Percentiles rank a stretch among this genome's conserved stretches.
Conservation (phyloP, 306 rosid species). For the Cicer bijugum region DNA sequence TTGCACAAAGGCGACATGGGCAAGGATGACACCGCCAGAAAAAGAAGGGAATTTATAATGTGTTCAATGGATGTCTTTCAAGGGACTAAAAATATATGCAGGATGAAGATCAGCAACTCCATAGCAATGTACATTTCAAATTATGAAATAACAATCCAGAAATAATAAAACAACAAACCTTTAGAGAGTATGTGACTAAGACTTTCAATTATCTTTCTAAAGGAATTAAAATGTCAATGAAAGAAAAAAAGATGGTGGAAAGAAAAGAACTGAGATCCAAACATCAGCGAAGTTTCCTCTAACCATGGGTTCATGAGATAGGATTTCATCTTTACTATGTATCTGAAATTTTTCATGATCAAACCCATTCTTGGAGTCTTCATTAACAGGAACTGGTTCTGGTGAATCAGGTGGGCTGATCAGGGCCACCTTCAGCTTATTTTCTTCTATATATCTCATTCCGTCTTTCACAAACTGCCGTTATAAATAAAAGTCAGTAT, state of each 20-base stretch:
- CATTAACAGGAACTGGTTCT: slow-evolving; percentile 59
- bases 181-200: slow-evolving; percentile 12
- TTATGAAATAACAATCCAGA: slow-evolving; percentile 29
- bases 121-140: slow-evolving; percentile 11
- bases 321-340: slow-evolving; percentile 48
- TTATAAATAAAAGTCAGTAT: slow-evolving; percentile 27
- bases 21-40: slow-evolving; percentile 11
- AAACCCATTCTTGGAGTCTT: slow-evolving; percentile 54
- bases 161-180: slow-evolving; percentile 25
- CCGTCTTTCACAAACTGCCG: slow-evolving; percentile 76
- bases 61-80: slow-evolving; percentile 27
- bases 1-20: slow-evolving; percentile 12
- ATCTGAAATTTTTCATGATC: slow-evolving; percentile 52
- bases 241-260: slow-evolving; percentile 27
- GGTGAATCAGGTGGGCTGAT: slow-evolving; percentile 70
- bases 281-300: slow-evolving; percentile 47
- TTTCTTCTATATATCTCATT: slow-evolving; percentile 68
- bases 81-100: slow-evolving; percentile 26
- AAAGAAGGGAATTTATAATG: slow-evolving; percentile 16
- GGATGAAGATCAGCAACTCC: slow-evolving; percentile 30
- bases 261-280: slow-evolving; percentile 39
- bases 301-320: slow-evolving; percentile 55
- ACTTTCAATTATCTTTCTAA: slow-evolving; percentile 35
- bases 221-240: slow-evolving; percentile 40
- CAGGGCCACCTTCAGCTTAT: slow-evolving; percentile 75